Conservation (phyloP, 768 basidiomycete species). For the Trametes cingulata region DNA sequence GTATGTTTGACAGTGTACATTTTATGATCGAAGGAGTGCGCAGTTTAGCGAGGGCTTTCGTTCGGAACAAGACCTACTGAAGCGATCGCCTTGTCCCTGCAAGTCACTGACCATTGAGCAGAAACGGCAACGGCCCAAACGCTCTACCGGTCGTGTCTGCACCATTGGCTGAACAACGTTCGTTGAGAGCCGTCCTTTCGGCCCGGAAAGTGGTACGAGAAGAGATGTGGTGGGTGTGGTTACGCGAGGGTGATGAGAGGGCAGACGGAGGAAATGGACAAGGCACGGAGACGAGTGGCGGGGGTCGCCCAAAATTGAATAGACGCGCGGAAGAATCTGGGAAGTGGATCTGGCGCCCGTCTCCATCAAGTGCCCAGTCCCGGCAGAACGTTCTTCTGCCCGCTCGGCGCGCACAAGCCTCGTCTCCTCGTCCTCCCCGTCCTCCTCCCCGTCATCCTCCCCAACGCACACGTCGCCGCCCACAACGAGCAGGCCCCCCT, state of each 20-base stretch:
- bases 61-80: too few species aligned
- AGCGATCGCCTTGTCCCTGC: background rate
- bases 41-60: too few species aligned
- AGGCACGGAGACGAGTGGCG: slow-evolving; percentile 6
- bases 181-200: background rate
- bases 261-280: background rate
- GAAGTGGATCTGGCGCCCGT: background rate
- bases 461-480: slow-evolving; percentile 1
- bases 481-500: slow-evolving; percentile 12
- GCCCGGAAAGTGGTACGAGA: background rate
- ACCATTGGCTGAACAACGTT: background rate
- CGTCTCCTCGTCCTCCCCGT: background rate
- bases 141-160: background rate
- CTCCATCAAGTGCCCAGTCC: background rate
- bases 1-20: too few species aligned
- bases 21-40: too few species aligned
- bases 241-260: background rate
- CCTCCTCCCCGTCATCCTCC: background rate
- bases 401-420: background rate
- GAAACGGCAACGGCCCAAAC: too few species aligned
- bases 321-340: slow-evolving; percentile 20
- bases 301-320: slow-evolving; percentile 21
- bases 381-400: background rate
- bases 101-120: background rate
- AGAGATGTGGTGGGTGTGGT: background rate